phyloP scores from a whole-genome alignment of 2,329 filamentous ascomycete species.

The Didymosphaeria variabile region DNA sequence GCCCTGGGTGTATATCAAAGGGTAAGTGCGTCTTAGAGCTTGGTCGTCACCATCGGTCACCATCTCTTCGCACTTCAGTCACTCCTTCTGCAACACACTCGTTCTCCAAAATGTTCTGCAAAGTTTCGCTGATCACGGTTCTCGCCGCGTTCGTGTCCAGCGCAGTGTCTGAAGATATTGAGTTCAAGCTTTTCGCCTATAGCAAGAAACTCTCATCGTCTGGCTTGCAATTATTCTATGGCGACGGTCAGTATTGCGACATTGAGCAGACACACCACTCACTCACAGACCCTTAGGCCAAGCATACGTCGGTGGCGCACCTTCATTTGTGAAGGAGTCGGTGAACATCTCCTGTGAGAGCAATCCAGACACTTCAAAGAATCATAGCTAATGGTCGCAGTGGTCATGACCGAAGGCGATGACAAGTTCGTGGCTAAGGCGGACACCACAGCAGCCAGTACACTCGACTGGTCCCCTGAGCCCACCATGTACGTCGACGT shows the following conservation, averaged over 20 bases:
- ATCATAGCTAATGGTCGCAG: conserved; percentile 18
- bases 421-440: conserved; percentile 30
- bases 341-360: conserved; percentile 44
- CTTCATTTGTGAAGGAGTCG: conserved; percentile 24
- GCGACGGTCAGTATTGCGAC: conserved; percentile 38
- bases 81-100: conserved; percentile 15
- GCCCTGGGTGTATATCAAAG: conserved; percentile 20
- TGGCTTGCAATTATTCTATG: conserved; percentile 44
- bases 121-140: conserved; percentile 15
- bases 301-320: conserved; percentile 43
- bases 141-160: conserved; percentile 16
- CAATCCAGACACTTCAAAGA: no score
- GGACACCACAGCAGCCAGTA: conserved; percentile 18
- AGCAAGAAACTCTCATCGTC: conserved; percentile 32
- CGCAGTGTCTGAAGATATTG: conserved; percentile 16
- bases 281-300: conserved; percentile 31
- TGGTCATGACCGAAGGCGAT: conserved; percentile 21
- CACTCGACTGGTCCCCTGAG: conserved; percentile 30
- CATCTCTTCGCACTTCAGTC: conserved; percentile 12
- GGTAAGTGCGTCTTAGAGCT: conserved; percentile 6
- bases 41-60: not conserved
- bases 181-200: conserved; percentile 44
- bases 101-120: conserved; percentile 21
- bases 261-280: not conserved
- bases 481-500: conserved; percentile 32